Base-by-base conservation (phyloP, 2,329 filamentous ascomycete species). In the Xylaria sp. region DNA sequence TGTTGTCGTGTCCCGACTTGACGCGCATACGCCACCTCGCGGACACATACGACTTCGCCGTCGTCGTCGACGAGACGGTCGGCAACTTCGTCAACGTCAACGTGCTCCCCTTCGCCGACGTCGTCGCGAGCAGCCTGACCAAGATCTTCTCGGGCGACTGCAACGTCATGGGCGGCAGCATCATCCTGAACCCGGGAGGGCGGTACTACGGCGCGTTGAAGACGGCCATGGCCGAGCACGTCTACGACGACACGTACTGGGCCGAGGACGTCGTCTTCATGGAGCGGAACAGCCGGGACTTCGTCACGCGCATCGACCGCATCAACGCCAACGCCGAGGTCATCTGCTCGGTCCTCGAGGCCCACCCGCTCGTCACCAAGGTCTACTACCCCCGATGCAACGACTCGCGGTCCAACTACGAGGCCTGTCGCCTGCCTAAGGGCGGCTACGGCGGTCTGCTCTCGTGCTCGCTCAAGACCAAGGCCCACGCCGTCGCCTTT, bases 81-180 rank as follows among this genome's bases (percentile, higher is more conserved):
- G 95, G 95, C 74, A 99, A 96, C 66, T 97, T 98, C 79, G 90
- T 97, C 78, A 99, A 99, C 79, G 91, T 98, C 75, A 94, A 98
- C 78, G 93, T 99, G 3, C 87, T 99, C 5, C 93, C 92, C 2
- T 92, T 91, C 77, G 93, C 94, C 69, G 96, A 99, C 80, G 86
- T 98, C 18, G 93, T 98, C 5, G 95, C 97, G 66, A 97, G 93
- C 84, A 97, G 93, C 78, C 85, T 99, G 68, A 98, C 96, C 58
- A 99, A 99, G 81, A 92, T 98, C 63, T 99, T 99, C 82, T 97
- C 94, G 65, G 96, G 96, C 60, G 96, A 98, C 81, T 96, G 93
- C 80, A 98, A 99, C 80, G 96, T 99, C 74, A 98, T 98, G 95
- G 96, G 94, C 68, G 96, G 96, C 65, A 92, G 91, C 72, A 82